These are phyloP conservation scores for Fermentozyma sake DNA, from an alignment of 1,139 yeast genomes.

Conservation along the genomic window DNA sequence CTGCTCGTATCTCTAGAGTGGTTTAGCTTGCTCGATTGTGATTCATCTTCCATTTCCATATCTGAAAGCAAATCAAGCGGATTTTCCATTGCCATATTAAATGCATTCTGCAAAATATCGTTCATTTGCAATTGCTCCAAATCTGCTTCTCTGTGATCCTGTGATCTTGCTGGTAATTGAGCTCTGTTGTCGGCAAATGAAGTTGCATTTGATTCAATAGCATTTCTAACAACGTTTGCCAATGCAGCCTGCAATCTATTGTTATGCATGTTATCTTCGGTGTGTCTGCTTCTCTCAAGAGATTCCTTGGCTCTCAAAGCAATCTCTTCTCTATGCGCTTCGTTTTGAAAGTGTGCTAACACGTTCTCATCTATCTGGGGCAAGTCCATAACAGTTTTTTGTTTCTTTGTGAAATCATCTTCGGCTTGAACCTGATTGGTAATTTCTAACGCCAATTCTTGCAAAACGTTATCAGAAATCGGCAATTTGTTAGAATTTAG, in stretches of 20 bases:
- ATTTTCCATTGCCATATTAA: conserved; percentile 66
- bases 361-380: conserved; percentile 39
- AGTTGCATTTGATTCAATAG: conserved; percentile 10
- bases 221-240: conserved; percentile 23
- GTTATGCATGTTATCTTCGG: not conserved
- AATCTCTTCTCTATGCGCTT: conserved; percentile 28
- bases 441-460: conserved; percentile 31
- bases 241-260: conserved; percentile 18
- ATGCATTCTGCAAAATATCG: conserved; percentile 68
- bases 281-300: too few relatives aligned
- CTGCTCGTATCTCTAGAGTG: too few relatives aligned
- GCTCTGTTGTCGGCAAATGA: not conserved
- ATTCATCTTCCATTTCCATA: conserved; percentile 33
- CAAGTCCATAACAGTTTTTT: conserved; percentile 15
- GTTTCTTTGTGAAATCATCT: conserved; percentile 5
- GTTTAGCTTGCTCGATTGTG: conserved; percentile 5
- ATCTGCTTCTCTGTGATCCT: conserved; percentile 23
- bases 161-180: conserved; percentile 1
- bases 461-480: conserved; percentile 22
- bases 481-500: conserved; percentile 3
- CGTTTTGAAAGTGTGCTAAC: conserved; percentile 35
- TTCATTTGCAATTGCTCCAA: conserved; percentile 53
- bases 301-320: too few relatives aligned
- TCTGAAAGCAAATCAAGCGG: conserved; percentile 54
- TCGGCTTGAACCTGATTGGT: conserved; percentile 30